phyloP scores from a whole-genome alignment of 2,329 filamentous ascomycete species.

The Myriangium duriaei region DNA sequence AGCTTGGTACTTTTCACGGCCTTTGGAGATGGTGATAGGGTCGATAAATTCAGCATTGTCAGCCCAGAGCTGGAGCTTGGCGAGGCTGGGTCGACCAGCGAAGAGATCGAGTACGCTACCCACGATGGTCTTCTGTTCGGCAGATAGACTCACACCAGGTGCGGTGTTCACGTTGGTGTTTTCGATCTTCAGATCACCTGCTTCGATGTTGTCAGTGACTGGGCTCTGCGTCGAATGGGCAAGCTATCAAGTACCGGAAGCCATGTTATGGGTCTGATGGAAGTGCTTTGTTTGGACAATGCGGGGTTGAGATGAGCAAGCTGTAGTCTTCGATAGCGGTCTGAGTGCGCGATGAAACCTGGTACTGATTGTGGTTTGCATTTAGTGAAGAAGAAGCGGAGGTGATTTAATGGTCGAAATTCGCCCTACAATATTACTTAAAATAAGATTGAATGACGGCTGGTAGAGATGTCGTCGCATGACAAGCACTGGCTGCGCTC shows the following conservation, averaged over 20 bases:
- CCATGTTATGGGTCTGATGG: background rate
- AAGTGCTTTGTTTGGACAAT: background rate
- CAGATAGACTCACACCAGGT: slow-evolving; percentile 37
- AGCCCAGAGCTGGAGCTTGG: slow-evolving; percentile 48
- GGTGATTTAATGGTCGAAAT: background rate
- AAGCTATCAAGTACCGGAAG: background rate
- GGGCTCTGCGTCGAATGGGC: too few relatives aligned
- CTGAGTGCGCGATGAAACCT: background rate
- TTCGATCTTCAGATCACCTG: slow-evolving; percentile 35
- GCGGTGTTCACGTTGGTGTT: slow-evolving; percentile 43
- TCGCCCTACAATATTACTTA: background rate
- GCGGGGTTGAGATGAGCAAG: background rate
- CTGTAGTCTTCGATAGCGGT: background rate
- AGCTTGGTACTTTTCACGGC: slow-evolving; percentile 40
- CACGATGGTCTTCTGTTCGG: slow-evolving; percentile 42
- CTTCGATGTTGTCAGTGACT: slow-evolving; percentile 1
- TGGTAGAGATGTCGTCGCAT: background rate
- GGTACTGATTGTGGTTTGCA: background rate
- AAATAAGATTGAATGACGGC: background rate
- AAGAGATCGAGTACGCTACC: slow-evolving; percentile 51
- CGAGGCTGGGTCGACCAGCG: slow-evolving; percentile 45
- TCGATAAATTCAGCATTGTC: slow-evolving; percentile 47
- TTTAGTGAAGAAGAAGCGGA: background rate
- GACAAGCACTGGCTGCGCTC: background rate
- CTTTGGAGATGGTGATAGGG: slow-evolving; percentile 44